Evolutionary conservation across 495 filamentous ascomycete species (phyloP), one percentile per base, ranked within the genome.

Genomic region (Tuber indicum): DNA sequence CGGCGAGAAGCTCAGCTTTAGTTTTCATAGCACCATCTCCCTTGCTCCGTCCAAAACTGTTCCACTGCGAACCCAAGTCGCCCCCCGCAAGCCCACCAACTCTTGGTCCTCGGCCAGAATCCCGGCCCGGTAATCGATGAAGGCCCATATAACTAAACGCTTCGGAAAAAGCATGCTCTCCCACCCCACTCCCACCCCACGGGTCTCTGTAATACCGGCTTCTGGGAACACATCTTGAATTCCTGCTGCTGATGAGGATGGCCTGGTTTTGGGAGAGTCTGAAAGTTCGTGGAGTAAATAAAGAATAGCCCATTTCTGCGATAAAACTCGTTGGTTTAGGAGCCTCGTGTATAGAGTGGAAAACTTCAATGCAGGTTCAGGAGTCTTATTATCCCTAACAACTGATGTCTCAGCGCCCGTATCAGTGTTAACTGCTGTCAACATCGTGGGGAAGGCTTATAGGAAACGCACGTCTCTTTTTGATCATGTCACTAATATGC

Each of bases 221-320:
- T 75, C 75, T 43, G 76, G 43, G 72, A 81, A 82, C 0, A 75
- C 79, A 47, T 78, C 75, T 66, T 26, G 58, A 66, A 66, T 66
- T 36, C 58, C 26, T 43, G 49, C 46, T n/a, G 49, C 71, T 17
- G 84, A 83, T 70, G 84, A 80, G 36, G 87, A 85, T 75, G 85
- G 84, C 71, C 79, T 85, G 12, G 86, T 86, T 71, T 87, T 84
- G 66, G 89, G 87, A 0, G 91, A 90, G 77, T 90, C 89, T 71
- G 92, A 90, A 66, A 99, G 87, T 79, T 92, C 91, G 82, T 94
- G 91, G 36, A 99, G 89, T 69, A 99, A 88, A 83, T 95, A 94
- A 9, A 99, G 87, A 78, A 98, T 97, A 3, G 92, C 94, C 94
- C 95, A 98, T 89, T 98, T 99, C 84, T 97, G 92, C 80, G 91